A percentile compares a stretch with the other conserved stretches of the same genome.
These are phyloP conservation scores for Apiospora hydei DNA, from an alignment of 2,329 filamentous ascomycete genomes.

Conservation along the genomic window DNA sequence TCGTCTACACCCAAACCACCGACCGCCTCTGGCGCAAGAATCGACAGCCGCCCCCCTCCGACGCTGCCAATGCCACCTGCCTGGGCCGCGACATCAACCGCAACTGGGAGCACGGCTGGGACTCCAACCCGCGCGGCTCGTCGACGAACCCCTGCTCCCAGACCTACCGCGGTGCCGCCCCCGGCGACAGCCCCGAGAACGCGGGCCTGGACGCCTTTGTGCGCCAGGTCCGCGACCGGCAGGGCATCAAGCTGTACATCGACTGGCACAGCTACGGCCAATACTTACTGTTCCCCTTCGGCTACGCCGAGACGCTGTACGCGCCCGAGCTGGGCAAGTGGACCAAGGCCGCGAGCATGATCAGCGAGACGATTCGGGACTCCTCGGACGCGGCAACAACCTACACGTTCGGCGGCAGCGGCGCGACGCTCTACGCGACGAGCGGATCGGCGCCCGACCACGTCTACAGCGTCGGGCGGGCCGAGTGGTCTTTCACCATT, in stretches of 20 bases:
- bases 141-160: constrained; percentile 57
- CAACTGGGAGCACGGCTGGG: constrained; percentile 61
- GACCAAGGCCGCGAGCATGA: constrained; percentile 41
- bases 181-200: constrained; percentile 55
- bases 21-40: constrained; percentile 68
- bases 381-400: constrained; percentile 38
- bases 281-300: constrained; percentile 60
- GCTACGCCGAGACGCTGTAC: constrained; percentile 57
- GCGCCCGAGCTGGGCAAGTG: constrained; percentile 52
- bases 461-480: constrained; percentile 35
- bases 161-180: constrained; percentile 50
- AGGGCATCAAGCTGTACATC: constrained; percentile 62
- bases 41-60: constrained; percentile 46
- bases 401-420: constrained; percentile 38
- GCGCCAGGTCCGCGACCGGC: constrained; percentile 40
- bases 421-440: constrained; percentile 36
- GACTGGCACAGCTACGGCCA: constrained; percentile 67
- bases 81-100: constrained; percentile 61
- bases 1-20: constrained; percentile 63
- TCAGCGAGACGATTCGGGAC: constrained; percentile 44
- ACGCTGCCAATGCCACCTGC: constrained; percentile 45
- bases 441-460: constrained; percentile 38
- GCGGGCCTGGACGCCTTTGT: constrained; percentile 48
- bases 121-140: constrained; percentile 49
- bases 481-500: constrained; percentile 39